Evolutionary conservation across 2,329 filamentous ascomycete species (phyloP).

Genomic region (Stachybotrys elegans): DNA sequence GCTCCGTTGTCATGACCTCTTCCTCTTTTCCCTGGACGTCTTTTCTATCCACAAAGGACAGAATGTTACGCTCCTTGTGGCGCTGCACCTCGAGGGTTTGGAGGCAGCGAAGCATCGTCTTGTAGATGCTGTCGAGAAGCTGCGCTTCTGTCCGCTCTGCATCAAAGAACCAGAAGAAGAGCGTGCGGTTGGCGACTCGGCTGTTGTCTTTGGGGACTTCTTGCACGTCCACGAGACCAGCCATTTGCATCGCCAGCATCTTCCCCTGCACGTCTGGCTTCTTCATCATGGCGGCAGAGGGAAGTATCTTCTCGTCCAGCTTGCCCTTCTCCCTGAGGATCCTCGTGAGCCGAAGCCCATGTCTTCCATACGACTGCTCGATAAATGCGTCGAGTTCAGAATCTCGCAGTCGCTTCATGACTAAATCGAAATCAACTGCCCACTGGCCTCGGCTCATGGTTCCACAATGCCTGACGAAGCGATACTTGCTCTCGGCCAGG

Average conservation of each 20-base stretch:
- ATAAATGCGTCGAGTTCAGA: constrained; percentile 79
- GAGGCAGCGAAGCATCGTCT: constrained; percentile 79
- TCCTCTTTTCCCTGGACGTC: constrained; percentile 84
- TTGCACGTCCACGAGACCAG: constrained; percentile 84
- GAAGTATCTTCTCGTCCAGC: constrained; percentile 88
- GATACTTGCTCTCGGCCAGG: constrained; percentile 62
- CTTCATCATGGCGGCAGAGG: constrained; percentile 74
- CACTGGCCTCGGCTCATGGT: constrained; percentile 64
- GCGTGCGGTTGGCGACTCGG: constrained; percentile 73
- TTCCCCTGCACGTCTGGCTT: constrained; percentile 81
- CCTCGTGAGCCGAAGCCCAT: constrained; percentile 76
- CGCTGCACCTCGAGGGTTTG: constrained; percentile 77
- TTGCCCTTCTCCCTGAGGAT: constrained; percentile 85
- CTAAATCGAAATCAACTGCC: constrained; percentile 74
- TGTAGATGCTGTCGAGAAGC: constrained; percentile 78
- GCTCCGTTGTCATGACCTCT: constrained; percentile 68
- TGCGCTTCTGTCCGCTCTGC: constrained; percentile 63
- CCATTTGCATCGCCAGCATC: constrained; percentile 79
- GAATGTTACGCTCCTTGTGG: constrained; percentile 62
- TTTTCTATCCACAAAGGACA: constrained; percentile 76
- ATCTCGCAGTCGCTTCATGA: constrained; percentile 67
- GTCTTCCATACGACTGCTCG: constrained; percentile 67
- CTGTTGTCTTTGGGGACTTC: constrained; percentile 88
- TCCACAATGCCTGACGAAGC: constrained; percentile 65
- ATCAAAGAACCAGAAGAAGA: constrained; percentile 93